Evolutionary conservation across 345 rosid genomes (phyloP).

Genomic region (Camelina laxa): DNA sequence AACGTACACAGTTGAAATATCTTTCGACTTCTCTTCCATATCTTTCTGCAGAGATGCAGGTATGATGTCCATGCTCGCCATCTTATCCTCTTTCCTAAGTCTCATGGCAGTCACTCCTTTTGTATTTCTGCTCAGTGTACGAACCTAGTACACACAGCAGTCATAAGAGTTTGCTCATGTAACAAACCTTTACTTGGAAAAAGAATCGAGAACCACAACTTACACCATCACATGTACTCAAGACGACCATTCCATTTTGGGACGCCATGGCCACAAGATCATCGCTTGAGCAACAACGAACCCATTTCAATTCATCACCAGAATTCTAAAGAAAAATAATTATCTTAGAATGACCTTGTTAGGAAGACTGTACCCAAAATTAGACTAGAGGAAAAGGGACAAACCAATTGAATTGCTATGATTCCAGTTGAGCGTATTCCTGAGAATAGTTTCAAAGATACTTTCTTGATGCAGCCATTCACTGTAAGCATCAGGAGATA

Average conservation of each 20-base stretch:
- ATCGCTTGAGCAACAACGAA: slow-evolving; percentile 77
- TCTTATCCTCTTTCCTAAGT: slow-evolving; percentile 73
- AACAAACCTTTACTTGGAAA: slow-evolving; percentile 12
- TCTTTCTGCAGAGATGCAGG: slow-evolving; percentile 63
- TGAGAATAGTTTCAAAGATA: slow-evolving; percentile 76
- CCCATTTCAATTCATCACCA: slow-evolving; percentile 96
- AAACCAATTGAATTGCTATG: slow-evolving; percentile 93
- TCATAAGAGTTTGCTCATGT: slow-evolving; percentile 21
- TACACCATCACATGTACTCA: slow-evolving; percentile 81
- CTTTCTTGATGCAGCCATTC: slow-evolving; percentile 97
- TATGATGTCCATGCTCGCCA: slow-evolving; percentile 93
- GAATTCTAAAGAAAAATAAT: slow-evolving; percentile 64
- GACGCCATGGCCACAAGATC: slow-evolving; percentile 99
- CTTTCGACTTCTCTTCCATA: slow-evolving; percentile 53
- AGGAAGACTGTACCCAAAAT: slow-evolving; percentile 1
- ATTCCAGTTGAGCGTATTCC: slow-evolving; percentile 96
- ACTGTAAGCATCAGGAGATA: slow-evolving; percentile 91
- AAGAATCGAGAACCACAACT: slow-evolving; percentile 34
- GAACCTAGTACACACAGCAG: slow-evolving; percentile 57
- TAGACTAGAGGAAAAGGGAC: slow-evolving; percentile 37
- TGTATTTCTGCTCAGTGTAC: slow-evolving; percentile 83
- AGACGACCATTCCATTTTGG: slow-evolving; percentile 88
- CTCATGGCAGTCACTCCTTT: slow-evolving; percentile 92
- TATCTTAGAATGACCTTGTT: slow-evolving; percentile 11
- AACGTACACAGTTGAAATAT: slow-evolving; percentile 55